A percentile compares a stretch with the other conserved stretches of the same genome.
phyloP scores from a whole-genome alignment of 305 asterid genomes.

The Fraxinus ornus region DNA sequence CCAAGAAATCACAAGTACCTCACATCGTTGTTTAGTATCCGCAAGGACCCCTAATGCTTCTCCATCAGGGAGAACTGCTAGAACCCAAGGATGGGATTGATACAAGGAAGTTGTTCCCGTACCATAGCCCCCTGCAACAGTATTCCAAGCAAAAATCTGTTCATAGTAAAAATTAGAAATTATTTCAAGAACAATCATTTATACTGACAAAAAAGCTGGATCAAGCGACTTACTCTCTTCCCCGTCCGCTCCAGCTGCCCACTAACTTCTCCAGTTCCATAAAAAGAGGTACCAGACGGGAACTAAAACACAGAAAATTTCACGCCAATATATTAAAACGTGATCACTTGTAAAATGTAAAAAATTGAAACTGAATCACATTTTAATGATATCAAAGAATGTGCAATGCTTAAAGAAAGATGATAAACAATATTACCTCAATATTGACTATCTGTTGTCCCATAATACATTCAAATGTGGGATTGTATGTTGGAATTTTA shows the following conservation, averaged over 20 bases:
- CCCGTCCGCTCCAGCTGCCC: constrained; percentile 98
- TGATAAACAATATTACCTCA: constrained; percentile 47
- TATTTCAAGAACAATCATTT: not conserved
- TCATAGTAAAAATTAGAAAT: constrained; percentile 8
- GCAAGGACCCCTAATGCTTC: constrained; percentile 92
- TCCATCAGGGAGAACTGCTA: constrained; percentile 82
- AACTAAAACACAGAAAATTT: constrained; percentile 46
- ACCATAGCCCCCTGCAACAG: constrained; percentile 97
- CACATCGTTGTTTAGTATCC: constrained; percentile 87
- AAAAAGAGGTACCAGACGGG: constrained; percentile 82
- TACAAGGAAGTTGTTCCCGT: constrained; percentile 91
- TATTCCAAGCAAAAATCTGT: constrained; percentile 89
- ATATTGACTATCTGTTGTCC: constrained; percentile 70
- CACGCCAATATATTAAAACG: constrained; percentile 10
- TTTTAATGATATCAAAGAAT: not conserved
- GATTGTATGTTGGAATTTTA: constrained; percentile 56
- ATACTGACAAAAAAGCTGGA: constrained; percentile 3
- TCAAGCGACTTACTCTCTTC: constrained; percentile 62
- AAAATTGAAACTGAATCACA: not conserved
- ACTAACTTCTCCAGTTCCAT: constrained; percentile 97
- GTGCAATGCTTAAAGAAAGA: constrained; percentile 5
- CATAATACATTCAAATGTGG: constrained; percentile 56
- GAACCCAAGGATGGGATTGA: constrained; percentile 98
- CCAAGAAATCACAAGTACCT: constrained; percentile 48
- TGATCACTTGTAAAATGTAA: not conserved